phyloP scores from a whole-genome alignment of 495 filamentous ascomycete genomes.

The Aspergillus egyptiacus region DNA sequence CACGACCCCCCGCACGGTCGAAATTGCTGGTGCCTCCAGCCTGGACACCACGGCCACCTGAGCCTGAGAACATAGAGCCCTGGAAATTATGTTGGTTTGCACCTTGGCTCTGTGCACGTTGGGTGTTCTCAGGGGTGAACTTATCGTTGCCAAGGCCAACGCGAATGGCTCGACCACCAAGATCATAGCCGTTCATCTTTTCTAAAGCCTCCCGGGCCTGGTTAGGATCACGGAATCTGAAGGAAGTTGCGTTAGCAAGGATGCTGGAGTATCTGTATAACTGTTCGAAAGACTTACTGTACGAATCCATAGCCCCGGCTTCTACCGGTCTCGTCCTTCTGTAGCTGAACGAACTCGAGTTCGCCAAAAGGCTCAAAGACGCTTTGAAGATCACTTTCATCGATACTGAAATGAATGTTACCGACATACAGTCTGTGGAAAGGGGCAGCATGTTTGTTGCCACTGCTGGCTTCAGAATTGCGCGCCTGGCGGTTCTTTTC shows the following conservation, averaged over 20 bases:
- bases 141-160: slow-evolving; percentile 99
- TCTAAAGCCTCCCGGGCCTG: slow-evolving; percentile 91
- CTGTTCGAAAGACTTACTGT: slow-evolving; percentile 62
- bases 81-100: slow-evolving; percentile 73
- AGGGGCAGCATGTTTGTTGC: slow-evolving; percentile 68
- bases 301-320: slow-evolving; percentile 98
- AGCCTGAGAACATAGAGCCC: slow-evolving; percentile 90
- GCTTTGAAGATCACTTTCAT: slow-evolving; percentile 90
- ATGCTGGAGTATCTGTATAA: slow-evolving; percentile 9
- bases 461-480: slow-evolving; percentile 63
- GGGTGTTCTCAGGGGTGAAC: slow-evolving; percentile 96
- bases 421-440: slow-evolving; percentile 99
- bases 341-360: slow-evolving; percentile 93
- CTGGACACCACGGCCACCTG: slow-evolving; percentile 81
- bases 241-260: slow-evolving; percentile 5
- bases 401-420: slow-evolving; percentile 99
- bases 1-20: slow-evolving; percentile 86
- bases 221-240: slow-evolving; percentile 83
- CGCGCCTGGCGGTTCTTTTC: slow-evolving; percentile 98
- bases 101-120: slow-evolving; percentile 75
- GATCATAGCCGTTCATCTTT: slow-evolving; percentile 99
- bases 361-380: slow-evolving; percentile 98
- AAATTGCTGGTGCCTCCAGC: slow-evolving; percentile 76
- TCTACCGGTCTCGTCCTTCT: slow-evolving; percentile 86
- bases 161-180: slow-evolving; percentile 94